phyloP scores from a whole-genome alignment of 116 monocot genomes.

The Posidonia oceanica region DNA sequence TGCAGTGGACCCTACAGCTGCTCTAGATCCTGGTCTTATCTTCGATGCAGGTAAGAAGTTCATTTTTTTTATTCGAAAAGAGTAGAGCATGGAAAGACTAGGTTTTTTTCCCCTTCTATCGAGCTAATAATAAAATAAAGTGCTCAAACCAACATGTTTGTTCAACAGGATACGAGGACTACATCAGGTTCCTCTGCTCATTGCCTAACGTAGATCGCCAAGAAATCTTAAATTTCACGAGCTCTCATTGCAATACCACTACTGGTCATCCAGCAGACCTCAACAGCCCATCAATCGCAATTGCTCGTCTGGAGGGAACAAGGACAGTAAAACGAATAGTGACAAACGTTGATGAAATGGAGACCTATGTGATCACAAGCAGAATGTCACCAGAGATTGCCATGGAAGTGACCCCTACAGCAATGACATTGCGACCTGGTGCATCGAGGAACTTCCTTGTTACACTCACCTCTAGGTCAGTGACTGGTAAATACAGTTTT shows the following conservation, averaged over 20 bases:
- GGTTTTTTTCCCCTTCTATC: no score
- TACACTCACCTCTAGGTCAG: constrained; percentile 60
- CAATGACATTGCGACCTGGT: constrained; percentile 63
- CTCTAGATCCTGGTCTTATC: constrained; percentile 88
- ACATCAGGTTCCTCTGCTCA: constrained; percentile 78
- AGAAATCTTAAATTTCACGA: constrained; percentile 56
- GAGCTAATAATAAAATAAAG: not conserved
- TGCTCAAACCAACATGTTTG: not conserved
- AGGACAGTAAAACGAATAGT: constrained; percentile 48
- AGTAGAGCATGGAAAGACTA: no score
- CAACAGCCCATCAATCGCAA: constrained; percentile 67
- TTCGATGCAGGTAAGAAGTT: constrained; percentile 68
- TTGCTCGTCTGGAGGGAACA: constrained; percentile 68
- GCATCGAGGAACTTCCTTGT: constrained; percentile 43
- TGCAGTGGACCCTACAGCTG: constrained; percentile 76
- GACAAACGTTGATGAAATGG: constrained; percentile 48
- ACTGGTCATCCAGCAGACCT: constrained; percentile 51
- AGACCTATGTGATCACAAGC: constrained; percentile 68
- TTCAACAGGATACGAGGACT: constrained; percentile 60
- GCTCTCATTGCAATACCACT: constrained; percentile 39
- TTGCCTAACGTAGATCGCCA: constrained; percentile 45
- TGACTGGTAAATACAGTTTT: constrained; percentile 68
- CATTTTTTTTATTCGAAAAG: no score
- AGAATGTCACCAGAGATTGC: constrained; percentile 91
- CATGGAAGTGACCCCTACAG: constrained; percentile 59